phyloP scores from a whole-genome alignment of 129 eudicot genomes.

The Centrapalus pauciflorus region DNA sequence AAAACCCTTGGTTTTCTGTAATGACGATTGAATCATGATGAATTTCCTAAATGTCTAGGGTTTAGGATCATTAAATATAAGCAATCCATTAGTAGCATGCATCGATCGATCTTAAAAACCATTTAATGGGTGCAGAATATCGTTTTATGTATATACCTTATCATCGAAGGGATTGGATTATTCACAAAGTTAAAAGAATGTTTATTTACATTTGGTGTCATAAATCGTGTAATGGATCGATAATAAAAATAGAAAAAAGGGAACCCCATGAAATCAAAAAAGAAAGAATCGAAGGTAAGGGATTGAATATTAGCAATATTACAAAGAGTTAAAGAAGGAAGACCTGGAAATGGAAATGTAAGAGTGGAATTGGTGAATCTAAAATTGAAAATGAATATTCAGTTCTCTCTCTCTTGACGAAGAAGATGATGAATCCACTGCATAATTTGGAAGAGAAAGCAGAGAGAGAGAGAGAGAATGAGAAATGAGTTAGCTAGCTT shows the following conservation, averaged over 20 bases:
- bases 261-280: neutral
- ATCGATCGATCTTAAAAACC: neutral
- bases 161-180: neutral
- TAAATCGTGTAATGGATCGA: neutral
- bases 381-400: constrained; percentile 22
- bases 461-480: constrained; percentile 10
- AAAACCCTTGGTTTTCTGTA: neutral
- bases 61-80: constrained; percentile 13
- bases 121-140: neutral
- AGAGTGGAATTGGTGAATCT: constrained; percentile 14
- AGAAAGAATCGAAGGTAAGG: neutral
- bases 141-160: neutral
- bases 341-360: constrained; percentile 20
- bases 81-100: neutral
- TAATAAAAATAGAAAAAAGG: neutral
- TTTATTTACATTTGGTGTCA: neutral
- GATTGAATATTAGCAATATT: constrained; percentile 1
- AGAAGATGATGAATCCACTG: constrained; percentile 19
- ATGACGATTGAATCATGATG: neutral
- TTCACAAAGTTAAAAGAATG: too few relatives aligned
- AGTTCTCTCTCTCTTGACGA: constrained; percentile 33
- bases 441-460: constrained; percentile 8
- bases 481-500: too few relatives aligned
- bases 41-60: constrained; percentile 6
- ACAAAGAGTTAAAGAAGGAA: neutral